Evolutionary conservation across 495 filamentous ascomycete genomes (phyloP).

Genomic region (Trichoderma reesei): DNA sequence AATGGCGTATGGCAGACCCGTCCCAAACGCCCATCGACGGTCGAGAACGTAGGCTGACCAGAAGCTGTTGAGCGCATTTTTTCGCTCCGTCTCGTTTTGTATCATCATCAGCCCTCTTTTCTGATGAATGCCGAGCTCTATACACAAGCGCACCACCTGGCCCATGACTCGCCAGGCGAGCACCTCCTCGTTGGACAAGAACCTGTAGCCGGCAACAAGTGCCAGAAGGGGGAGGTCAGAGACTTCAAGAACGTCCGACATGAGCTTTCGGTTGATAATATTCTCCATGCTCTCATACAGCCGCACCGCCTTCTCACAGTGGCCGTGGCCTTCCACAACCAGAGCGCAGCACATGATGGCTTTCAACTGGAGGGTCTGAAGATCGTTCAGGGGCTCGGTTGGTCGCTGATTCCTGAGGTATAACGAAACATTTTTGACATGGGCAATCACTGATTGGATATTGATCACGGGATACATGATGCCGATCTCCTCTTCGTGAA

Average conservation of each 20-base stretch:
- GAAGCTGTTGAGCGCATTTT: slow-evolving; percentile 55
- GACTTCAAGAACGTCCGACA: slow-evolving; percentile 53
- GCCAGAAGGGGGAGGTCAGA: slow-evolving; percentile 63
- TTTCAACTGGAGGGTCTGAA: slow-evolving; percentile 62
- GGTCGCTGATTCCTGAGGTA: slow-evolving; percentile 33
- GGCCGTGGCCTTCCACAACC: slow-evolving; percentile 62
- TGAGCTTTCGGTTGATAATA: slow-evolving; percentile 58
- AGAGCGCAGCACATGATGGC: slow-evolving; percentile 68
- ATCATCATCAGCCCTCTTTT: slow-evolving; percentile 60
- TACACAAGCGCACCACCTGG: slow-evolving; percentile 60
- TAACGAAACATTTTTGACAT: slow-evolving; percentile 54
- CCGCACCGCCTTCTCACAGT: slow-evolving; percentile 59
- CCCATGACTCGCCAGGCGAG: slow-evolving; percentile 75
- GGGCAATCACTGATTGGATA: slow-evolving; percentile 53
- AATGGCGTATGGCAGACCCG: slow-evolving; percentile 69
- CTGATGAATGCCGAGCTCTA: slow-evolving; percentile 73
- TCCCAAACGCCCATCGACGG: slow-evolving; percentile 71
- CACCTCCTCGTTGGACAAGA: slow-evolving; percentile 69
- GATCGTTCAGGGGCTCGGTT: slow-evolving; percentile 54
- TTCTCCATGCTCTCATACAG: slow-evolving; percentile 63
- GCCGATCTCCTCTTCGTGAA: slow-evolving; percentile 77
- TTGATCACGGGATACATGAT: slow-evolving; percentile 78
- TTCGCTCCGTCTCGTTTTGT: slow-evolving; percentile 52
- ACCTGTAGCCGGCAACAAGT: slow-evolving; percentile 74
- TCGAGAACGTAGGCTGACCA: slow-evolving; percentile 78